Evolutionary conservation across 2,329 filamentous ascomycete genomes (phyloP), one percentile per base, ranked within the genome.

Genomic region (Aspergillus felis): DNA sequence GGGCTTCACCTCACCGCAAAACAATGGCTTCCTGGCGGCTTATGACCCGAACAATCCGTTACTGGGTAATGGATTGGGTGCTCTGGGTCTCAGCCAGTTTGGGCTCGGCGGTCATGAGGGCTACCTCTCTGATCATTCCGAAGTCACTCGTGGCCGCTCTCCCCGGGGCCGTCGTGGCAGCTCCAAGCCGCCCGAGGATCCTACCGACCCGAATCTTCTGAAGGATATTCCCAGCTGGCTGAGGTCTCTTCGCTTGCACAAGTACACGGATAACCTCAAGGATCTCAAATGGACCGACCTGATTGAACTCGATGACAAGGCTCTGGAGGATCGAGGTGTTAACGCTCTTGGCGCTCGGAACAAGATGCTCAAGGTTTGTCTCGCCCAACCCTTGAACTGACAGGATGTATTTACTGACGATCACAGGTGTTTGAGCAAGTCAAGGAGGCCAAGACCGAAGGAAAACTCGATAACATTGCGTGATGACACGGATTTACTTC

Each of bases 191-290:
- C 94, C 94, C 50, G 94, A 99, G 81, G 94, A 99, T 70, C 94
- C 94, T 3, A 97, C 93, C 22, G 94, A 99, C 74, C 89, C 90
- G 17, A 87, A 83, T 46, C 84, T 99, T 59, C 82, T 99, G 66
- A 90, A 96, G 77, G 94, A 99, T 71, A 97, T 99, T 65, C 93
- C 94, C 55, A 89, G 87, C 74, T 99, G 94, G 94, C 84, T 99
- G 68, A 87, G 94, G 72, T 97, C 92, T 74, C 83, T 97, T 71
- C 87, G 94, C 59, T 82, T 99, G 68, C 94, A 99, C 82, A 99
- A 99, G 81, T 99, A 99, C 77, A 99, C 94, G 9, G 94, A 99
- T 66, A 95, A 97, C 67, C 79, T 99, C 62, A 99, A 97, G 78
- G 93, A 97, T 70, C 86, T 97, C 81, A 92, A 94, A 69, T 99